Evolutionary conservation across 768 basidiomycete species (phyloP), one percentile per base, ranked within the genome.

Genomic region (Butyriboletus loyo): DNA sequence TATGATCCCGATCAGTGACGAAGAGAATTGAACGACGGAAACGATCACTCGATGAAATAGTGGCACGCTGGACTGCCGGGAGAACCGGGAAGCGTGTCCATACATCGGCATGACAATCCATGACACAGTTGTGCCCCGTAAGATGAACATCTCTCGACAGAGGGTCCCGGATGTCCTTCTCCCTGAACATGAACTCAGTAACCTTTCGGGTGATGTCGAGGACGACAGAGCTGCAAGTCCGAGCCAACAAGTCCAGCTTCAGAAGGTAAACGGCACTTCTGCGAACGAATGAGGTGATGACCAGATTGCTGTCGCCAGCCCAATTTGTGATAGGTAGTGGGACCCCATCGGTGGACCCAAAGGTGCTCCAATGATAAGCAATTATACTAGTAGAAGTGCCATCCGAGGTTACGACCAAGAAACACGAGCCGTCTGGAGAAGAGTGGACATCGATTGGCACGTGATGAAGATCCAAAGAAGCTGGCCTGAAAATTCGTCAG

Each of bases 41-140:
- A 17, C 74, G 68, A 27, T 64, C 55, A 17, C 44, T 57, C 0
- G 71, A 72, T 1, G 72, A 72, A 45, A 77, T 69, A 1, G 74
- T 77, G 8, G 73, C 66, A 5, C 78, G 72, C 35, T 73, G 71
- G 24, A 84, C 70, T 0, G 81, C 80, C 2, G 81, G 72, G 5
- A 81, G 62, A 8, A 84, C 81, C 0, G 82, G 82, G 53, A 81
- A 84, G 15, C 82, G 76, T 8, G 75, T 80, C 82, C 82, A 84
- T 22, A 82, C 76, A 10, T 82, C 81, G 0, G 73, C 67, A 45
- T 80, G 75, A 54, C 80, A 82, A 52, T 83, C 79, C 38, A 85
- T 60, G 27, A 85, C 52, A 37, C 67, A 75, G 53, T 82, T 84
- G 58, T 82, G 75, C 14, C 55, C 52, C 2, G 75, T 74, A 15